Conservation (phyloP, 371 early-diverging fungal genomes). For the Nosema muscidifuracis region DNA sequence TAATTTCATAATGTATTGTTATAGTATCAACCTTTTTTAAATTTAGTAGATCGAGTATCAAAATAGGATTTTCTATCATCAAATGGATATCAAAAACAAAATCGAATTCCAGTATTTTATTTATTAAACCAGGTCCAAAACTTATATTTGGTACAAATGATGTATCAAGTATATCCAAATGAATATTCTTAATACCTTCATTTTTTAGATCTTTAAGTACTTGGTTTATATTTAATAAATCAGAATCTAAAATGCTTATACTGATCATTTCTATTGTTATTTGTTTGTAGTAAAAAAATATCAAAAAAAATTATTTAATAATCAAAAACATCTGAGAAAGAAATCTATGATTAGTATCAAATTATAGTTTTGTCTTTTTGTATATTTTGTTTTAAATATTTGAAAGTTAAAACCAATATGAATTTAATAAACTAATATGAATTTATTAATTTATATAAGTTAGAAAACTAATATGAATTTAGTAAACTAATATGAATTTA, state of each 20-base stretch:
- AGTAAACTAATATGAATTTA: too few species aligned
- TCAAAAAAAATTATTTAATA: too few species aligned
- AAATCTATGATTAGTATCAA: too few species aligned
- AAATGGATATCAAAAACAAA: slow-evolving; percentile 59
- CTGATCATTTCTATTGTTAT: too few species aligned
- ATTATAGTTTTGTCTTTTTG: too few species aligned
- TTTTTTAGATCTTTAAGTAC: slow-evolving; percentile 37
- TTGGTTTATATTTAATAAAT: slow-evolving; percentile 26
- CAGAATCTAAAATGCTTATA: slow-evolving; percentile 8
- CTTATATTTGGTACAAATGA: slow-evolving; percentile 54
- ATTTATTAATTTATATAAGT: too few species aligned
- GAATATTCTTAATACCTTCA: slow-evolving; percentile 41
- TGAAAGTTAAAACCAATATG: too few species aligned
- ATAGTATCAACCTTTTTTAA: slow-evolving; percentile 32
- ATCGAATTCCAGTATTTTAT: slow-evolving; percentile 45
- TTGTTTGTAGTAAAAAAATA: too few species aligned
- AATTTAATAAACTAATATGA: too few species aligned
- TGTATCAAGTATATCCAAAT: slow-evolving; percentile 60
- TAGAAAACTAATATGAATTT: too few species aligned
- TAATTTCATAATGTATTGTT: slow-evolving; percentile 38
- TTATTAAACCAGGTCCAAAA: slow-evolving; percentile 54
- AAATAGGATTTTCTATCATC: slow-evolving; percentile 55
- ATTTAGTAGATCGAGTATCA: slow-evolving; percentile 40
- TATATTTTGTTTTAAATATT: too few species aligned
- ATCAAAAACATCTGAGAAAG: too few species aligned